phyloP scores from a whole-genome alignment of 768 basidiomycete genomes.

The Termitomyces sp. region DNA sequence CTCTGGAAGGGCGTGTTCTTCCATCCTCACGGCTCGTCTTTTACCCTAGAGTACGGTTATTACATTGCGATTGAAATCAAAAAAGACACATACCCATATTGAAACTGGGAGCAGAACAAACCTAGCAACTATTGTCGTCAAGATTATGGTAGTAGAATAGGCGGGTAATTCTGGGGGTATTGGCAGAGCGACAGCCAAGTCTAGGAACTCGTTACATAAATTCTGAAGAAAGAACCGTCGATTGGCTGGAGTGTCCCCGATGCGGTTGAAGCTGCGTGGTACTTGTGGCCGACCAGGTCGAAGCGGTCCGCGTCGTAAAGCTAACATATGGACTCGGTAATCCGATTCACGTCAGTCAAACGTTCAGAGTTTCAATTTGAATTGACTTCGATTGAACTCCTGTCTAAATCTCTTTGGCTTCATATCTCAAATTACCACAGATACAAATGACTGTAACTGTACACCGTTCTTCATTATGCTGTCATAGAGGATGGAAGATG shows the following conservation, averaged over 20 bases:
- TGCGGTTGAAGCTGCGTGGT: conserved; percentile 10
- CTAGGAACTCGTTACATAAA: conserved; percentile 65
- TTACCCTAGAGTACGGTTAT: conserved; percentile 44
- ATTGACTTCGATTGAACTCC: no score
- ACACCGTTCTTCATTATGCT: conserved; percentile 24
- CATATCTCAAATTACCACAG: not conserved
- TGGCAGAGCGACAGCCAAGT: conserved; percentile 73
- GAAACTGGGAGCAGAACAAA: conserved; percentile 65
- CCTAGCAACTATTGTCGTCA: conserved; percentile 60
- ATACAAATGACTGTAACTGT: not conserved
- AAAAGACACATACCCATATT: conserved; percentile 59
- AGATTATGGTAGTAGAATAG: conserved; percentile 73
- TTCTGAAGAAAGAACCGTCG: conserved; percentile 35
- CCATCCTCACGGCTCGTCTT: conserved; percentile 53
- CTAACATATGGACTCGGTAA: conserved; percentile 23
- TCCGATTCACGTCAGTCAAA: conserved; percentile 1
- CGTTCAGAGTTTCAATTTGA: no score
- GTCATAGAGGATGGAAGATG: conserved; percentile 22
- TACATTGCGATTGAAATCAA: not conserved
- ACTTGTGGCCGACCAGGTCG: conserved; percentile 16
- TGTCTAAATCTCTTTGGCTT: not conserved
- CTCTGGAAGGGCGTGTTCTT: conserved; percentile 58
- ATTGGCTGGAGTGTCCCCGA: conserved; percentile 8
- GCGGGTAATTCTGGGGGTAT: conserved; percentile 63
- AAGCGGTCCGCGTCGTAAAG: conserved; percentile 26